A percentile compares a stretch with the other conserved stretches of the same genome.
Evolutionary conservation across 768 basidiomycete species (phyloP).

Genomic region (Leccinum longicurvipes): DNA sequence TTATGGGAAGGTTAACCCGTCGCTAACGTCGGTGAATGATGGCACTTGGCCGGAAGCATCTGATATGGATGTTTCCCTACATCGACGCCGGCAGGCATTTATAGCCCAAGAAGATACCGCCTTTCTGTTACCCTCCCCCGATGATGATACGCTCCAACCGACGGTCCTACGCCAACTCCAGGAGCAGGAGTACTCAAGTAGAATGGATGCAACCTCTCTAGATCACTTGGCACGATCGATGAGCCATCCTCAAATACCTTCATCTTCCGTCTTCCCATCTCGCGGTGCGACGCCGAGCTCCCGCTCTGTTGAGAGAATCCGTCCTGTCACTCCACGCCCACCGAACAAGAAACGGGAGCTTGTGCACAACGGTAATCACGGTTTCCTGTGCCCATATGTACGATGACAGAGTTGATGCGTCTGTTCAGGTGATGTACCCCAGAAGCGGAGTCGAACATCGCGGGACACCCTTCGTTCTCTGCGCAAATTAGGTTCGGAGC

Average conservation of each 20-base stretch:
- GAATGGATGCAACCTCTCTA: background rate
- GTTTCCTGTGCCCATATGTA: background rate
- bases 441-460: slow-evolving; percentile 23
- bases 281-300: background rate
- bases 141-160: slow-evolving; percentile 2
- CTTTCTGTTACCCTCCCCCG: slow-evolving; percentile 5
- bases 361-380: slow-evolving; percentile 3
- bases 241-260: background rate
- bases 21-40: background rate
- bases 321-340: background rate
- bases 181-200: slow-evolving; percentile 18
- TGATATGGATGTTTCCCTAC: background rate
- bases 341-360: slow-evolving; percentile 12
- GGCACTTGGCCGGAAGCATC: background rate
- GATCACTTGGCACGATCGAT: slow-evolving; percentile 2
- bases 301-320: background rate
- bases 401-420: slow-evolving; percentile 5
- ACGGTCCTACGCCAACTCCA: slow-evolving; percentile 14
- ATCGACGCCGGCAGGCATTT: background rate
- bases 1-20: slow-evolving; percentile 23
- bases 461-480: slow-evolving; percentile 7
- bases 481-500: slow-evolving; percentile 29
- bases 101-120: slow-evolving; percentile 8
- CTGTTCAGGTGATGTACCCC: slow-evolving; percentile 14
- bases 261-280: background rate